These are phyloP conservation scores for Botrytis paeoniae DNA, from an alignment of 2,329 filamentous ascomycete genomes.

Conservation along the genomic window DNA sequence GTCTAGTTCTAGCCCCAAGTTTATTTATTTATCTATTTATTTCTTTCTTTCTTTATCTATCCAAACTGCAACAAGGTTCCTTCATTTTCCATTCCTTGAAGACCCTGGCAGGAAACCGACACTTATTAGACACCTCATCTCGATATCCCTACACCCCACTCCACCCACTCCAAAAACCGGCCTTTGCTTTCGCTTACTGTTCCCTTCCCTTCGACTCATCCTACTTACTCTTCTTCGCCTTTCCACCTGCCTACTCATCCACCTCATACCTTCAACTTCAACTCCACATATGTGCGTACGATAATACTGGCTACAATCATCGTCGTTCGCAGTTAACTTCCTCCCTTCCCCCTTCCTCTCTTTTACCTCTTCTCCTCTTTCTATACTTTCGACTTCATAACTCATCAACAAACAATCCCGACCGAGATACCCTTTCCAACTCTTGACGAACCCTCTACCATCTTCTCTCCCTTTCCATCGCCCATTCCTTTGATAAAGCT, in stretches of 20 bases:
- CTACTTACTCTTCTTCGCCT: constrained; percentile 10
- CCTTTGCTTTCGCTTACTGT: constrained; percentile 2
- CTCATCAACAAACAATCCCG: constrained; percentile 6
- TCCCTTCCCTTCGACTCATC: constrained; percentile 20
- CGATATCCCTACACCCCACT: constrained; percentile 14
- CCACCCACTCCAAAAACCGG: not conserved
- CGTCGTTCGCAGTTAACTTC: constrained; percentile 36
- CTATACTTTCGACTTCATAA: constrained; percentile 23
- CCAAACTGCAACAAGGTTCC: not conserved
- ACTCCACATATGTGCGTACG: constrained; percentile 26
- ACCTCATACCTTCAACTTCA: constrained; percentile 20
- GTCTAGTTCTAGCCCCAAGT: not conserved
- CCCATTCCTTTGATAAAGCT: constrained; percentile 23
- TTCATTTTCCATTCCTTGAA: not conserved
- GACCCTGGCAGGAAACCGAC: not conserved
- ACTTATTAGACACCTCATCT: constrained; percentile 14
- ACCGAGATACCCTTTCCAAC: constrained; percentile 29
- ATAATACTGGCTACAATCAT: constrained; percentile 34
- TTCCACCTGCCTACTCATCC: constrained; percentile 19
- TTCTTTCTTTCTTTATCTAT: not conserved
- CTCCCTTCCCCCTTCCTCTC: constrained; percentile 35
- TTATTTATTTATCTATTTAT: not conserved
- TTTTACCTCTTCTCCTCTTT: constrained; percentile 36
- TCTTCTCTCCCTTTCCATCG: constrained; percentile 14
- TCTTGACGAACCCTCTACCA: constrained; percentile 24